Percentiles rank a stretch among this genome's conserved stretches.
These are phyloP conservation scores for Leishmania mexicana DNA, from an alignment of 208 protist species.

Conservation along the genomic window DNA sequence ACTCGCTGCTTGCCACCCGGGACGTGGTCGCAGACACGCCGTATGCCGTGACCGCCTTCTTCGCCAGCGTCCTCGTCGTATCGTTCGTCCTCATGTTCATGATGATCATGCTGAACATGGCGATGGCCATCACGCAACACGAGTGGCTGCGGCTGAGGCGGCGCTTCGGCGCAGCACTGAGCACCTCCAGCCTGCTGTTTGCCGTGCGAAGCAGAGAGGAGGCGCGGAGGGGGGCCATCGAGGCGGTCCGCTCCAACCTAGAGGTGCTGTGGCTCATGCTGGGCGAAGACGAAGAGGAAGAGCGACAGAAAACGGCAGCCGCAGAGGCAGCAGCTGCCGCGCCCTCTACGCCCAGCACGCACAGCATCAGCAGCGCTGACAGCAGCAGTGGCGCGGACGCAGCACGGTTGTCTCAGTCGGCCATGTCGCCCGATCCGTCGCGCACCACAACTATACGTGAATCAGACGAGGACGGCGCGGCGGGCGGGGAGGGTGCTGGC, in stretches of 20 bases:
- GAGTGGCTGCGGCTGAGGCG: constrained; percentile 53
- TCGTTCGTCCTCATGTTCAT: constrained; percentile 53
- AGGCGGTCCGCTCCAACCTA: constrained; percentile 42
- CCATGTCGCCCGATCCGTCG: background rate
- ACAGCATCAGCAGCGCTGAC: background rate
- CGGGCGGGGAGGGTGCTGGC: too few species aligned
- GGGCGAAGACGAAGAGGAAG: constrained; percentile 31
- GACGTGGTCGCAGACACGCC: constrained; percentile 28
- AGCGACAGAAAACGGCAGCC: background rate
- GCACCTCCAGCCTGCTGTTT: constrained; percentile 44
- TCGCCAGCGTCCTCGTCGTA: constrained; percentile 50
- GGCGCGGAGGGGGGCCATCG: constrained; percentile 47
- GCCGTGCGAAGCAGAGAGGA: constrained; percentile 47
- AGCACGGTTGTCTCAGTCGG: background rate
- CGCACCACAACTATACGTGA: background rate
- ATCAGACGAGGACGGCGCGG: background rate
- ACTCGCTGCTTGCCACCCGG: constrained; percentile 53
- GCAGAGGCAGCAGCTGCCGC: background rate
- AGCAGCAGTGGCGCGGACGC: background rate
- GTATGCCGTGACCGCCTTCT: constrained; percentile 25
- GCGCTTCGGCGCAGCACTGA: constrained; percentile 47
- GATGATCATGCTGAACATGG: constrained; percentile 66
- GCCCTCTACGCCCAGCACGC: background rate
- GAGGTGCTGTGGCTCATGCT: constrained; percentile 50
- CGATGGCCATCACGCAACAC: constrained; percentile 60